Evolutionary conservation across 352 stramenopile genomes (phyloP).

Genomic region (Globisporangium recalcitrans): DNA sequence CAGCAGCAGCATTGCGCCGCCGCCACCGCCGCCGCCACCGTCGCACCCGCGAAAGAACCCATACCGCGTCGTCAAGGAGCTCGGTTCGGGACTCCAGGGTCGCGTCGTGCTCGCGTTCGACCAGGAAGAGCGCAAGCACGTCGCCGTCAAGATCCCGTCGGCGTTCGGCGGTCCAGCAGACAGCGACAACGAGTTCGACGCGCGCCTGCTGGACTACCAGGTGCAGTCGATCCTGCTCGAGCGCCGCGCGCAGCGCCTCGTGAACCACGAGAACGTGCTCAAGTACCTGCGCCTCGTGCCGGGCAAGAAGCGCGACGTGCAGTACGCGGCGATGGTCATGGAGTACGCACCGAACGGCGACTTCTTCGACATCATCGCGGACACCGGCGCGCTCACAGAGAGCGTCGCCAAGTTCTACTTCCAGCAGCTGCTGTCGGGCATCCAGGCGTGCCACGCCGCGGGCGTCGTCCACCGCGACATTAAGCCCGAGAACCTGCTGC

Average conservation of each 20-base stretch:
- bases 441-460: constrained; percentile 66
- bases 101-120: constrained; percentile 59
- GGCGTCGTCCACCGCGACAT: constrained; percentile 78
- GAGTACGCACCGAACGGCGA: constrained; percentile 77
- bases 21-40: not conserved
- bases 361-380: constrained; percentile 80
- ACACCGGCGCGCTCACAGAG: constrained; percentile 57
- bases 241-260: constrained; percentile 46
- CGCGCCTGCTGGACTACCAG: constrained; percentile 48
- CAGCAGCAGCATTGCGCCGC: not conserved
- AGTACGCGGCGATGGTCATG: constrained; percentile 68
- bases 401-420: constrained; percentile 65
- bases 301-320: constrained; percentile 32
- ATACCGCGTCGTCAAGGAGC: constrained; percentile 48
- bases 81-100: constrained; percentile 59
- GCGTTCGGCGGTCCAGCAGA: constrained; percentile 26
- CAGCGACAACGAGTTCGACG: constrained; percentile 20
- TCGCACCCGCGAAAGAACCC: constrained; percentile 19
- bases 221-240: constrained; percentile 59
- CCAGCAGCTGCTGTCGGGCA: constrained; percentile 58
- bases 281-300: constrained; percentile 37
- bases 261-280: constrained; percentile 56
- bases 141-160: constrained; percentile 75
- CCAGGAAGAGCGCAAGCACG: constrained; percentile 32
- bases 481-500: constrained; percentile 77